Conservation (phyloP, 75 land plant genomes). For the Selaginella tamariscina region DNA sequence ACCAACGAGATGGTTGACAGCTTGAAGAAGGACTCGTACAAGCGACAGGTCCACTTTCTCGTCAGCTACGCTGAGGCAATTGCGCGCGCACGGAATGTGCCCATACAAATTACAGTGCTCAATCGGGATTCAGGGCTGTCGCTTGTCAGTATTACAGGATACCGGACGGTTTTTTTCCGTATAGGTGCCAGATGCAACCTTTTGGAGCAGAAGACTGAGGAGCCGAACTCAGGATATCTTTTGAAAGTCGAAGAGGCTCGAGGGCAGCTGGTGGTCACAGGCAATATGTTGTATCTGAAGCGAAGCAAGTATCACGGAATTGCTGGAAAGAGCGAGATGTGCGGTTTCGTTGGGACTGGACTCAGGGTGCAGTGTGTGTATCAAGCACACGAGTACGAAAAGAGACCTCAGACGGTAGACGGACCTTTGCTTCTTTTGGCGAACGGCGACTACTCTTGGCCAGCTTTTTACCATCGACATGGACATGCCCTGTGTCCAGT, state of each 20-base stretch:
- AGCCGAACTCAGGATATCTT: neutral
- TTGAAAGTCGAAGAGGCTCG: neutral
- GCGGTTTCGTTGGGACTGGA: slow-evolving; percentile 1
- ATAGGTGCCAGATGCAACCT: neutral
- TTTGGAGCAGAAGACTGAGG: neutral
- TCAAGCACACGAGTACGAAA: slow-evolving; percentile 1
- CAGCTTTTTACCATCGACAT: neutral
- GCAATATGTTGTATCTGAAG: neutral
- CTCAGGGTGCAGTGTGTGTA: slow-evolving; percentile 3
- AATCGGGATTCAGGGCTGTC: neutral
- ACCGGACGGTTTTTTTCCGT: neutral
- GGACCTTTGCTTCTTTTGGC: neutral
- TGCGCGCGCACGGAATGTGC: slow-evolving; percentile 2
- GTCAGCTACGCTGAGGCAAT: neutral
- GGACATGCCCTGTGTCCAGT: neutral
- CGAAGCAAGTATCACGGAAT: slow-evolving; percentile 1
- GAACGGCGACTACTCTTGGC: neutral
- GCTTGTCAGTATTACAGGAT: slow-evolving; percentile 1
- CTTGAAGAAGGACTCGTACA: neutral
- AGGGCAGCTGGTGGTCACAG: neutral
- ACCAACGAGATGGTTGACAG: neutral
- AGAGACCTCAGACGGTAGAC: neutral
- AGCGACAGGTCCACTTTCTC: neutral
- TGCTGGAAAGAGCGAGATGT: neutral
- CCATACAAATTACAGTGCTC: neutral